Percentiles rank a stretch among this genome's conserved stretches.
These are phyloP conservation scores for Bacidia rubella DNA, from an alignment of 495 filamentous ascomycete genomes.

Conservation along the genomic window DNA sequence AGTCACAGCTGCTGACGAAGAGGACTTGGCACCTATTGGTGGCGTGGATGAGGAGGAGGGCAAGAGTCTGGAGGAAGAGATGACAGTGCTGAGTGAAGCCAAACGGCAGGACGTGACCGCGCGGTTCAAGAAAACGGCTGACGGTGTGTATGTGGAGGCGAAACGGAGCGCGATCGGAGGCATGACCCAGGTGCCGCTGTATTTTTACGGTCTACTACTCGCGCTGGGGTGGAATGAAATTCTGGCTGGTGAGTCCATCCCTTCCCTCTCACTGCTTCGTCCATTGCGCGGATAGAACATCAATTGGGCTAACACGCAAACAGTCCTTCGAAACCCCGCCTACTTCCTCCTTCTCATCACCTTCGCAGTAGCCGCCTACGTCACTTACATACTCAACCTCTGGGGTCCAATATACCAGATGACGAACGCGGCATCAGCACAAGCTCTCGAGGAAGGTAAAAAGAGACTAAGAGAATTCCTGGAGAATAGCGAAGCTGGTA, in stretches of 20 bases:
- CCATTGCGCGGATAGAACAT: not conserved
- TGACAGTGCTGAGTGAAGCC: constrained; percentile 77
- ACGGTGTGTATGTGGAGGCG: constrained; percentile 93
- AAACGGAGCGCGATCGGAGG: constrained; percentile 93
- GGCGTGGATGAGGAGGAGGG: constrained; percentile 86
- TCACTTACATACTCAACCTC: constrained; percentile 85
- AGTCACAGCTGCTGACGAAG: constrained; percentile 70
- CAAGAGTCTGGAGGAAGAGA: constrained; percentile 88
- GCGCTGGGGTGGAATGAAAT: constrained; percentile 97
- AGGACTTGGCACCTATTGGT: constrained; percentile 73
- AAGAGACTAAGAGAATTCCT: constrained; percentile 77
- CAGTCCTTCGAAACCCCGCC: constrained; percentile 82
- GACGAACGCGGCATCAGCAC: constrained; percentile 72
- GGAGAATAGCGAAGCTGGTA: constrained; percentile 62
- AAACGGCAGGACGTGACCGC: constrained; percentile 81
- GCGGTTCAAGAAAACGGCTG: constrained; percentile 95
- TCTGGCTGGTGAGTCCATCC: constrained; percentile 54
- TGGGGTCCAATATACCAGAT: constrained; percentile 93
- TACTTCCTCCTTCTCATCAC: constrained; percentile 84
- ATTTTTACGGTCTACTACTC: constrained; percentile 81
- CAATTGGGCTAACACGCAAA: not conserved
- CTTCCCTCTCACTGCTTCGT: not conserved
- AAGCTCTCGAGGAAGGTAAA: constrained; percentile 81
- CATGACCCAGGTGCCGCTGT: constrained; percentile 84
- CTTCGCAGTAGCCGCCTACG: constrained; percentile 58